These are phyloP conservation scores for Fusarium staphyleae DNA, from an alignment of 2,329 filamentous ascomycete species.

Conservation along the genomic window DNA sequence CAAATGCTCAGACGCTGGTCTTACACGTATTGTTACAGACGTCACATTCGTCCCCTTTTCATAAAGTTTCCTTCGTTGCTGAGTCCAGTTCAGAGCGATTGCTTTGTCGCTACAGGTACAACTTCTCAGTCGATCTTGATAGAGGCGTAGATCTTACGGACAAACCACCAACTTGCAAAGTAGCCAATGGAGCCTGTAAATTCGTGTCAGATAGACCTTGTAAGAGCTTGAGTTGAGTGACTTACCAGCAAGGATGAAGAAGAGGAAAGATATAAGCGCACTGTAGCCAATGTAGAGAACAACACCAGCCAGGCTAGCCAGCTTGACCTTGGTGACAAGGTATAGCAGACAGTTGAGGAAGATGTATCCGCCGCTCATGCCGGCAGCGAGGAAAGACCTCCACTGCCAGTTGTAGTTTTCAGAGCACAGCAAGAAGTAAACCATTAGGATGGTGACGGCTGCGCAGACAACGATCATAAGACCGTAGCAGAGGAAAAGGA, in stretches of 20 bases:
- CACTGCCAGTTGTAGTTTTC: conserved; percentile 99
- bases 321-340: conserved; percentile 85
- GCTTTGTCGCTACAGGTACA: not conserved
- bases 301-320: conserved; percentile 83
- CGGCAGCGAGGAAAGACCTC: conserved; percentile 90
- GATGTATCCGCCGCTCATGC: conserved; percentile 89
- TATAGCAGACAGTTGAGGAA: conserved; percentile 92
- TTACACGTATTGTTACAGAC: conserved; percentile 46
- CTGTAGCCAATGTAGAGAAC: conserved; percentile 96
- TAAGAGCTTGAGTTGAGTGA: conserved; percentile 23
- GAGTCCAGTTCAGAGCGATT: conserved; percentile 9
- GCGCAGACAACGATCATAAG: conserved; percentile 97
- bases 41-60: conserved; percentile 27
- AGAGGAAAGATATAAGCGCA: conserved; percentile 84
- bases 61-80: conserved; percentile 28
- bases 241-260: conserved; percentile 93
- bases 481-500: conserved; percentile 96
- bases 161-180: conserved; percentile 93
- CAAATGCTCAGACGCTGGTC: conserved; percentile 39
- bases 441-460: conserved; percentile 89
- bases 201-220: conserved; percentile 22
- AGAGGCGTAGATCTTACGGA: conserved; percentile 92
- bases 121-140: conserved; percentile 88
- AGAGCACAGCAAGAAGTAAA: conserved; percentile 94
- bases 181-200: conserved; percentile 87